Conservation (phyloP, 2,329 filamentous ascomycete genomes). For the Fusarium sp. region DNA sequence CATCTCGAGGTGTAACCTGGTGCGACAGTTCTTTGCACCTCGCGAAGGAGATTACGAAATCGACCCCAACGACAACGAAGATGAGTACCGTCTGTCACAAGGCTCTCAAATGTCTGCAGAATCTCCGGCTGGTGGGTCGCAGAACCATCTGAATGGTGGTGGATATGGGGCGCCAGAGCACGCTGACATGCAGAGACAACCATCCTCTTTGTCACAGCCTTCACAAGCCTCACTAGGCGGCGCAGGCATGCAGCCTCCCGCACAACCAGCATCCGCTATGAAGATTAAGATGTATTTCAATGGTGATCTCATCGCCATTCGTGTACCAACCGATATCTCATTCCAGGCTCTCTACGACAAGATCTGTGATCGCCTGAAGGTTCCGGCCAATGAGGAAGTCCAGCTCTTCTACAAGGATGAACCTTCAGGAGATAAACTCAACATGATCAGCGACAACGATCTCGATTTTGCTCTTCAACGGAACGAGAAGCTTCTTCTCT, state of each 20-base stretch:
- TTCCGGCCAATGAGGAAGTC: constrained; percentile 75
- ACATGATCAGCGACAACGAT: constrained; percentile 82
- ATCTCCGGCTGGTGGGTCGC: constrained; percentile 69
- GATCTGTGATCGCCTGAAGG: constrained; percentile 84
- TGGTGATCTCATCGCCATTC: constrained; percentile 90
- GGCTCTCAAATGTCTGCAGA: constrained; percentile 74
- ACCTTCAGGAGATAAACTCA: constrained; percentile 76
- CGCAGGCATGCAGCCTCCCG: constrained; percentile 55
- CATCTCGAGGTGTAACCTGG: constrained; percentile 84
- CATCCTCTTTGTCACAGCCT: constrained; percentile 47
- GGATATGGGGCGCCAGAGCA: constrained; percentile 63
- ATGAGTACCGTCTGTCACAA: constrained; percentile 81
- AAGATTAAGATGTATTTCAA: constrained; percentile 97
- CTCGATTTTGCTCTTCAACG: constrained; percentile 82
- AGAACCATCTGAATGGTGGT: constrained; percentile 69
- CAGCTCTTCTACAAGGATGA: constrained; percentile 90
- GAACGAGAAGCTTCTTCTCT: constrained; percentile 88
- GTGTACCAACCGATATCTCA: constrained; percentile 83
- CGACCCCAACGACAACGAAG: constrained; percentile 77
- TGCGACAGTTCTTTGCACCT: constrained; percentile 91
- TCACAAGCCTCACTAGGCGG: constrained; percentile 62
- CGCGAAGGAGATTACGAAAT: constrained; percentile 94
- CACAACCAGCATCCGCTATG: constrained; percentile 66
- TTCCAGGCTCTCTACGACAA: constrained; percentile 85
- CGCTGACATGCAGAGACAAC: constrained; percentile 39